phyloP scores from a whole-genome alignment of 768 basidiomycete species.

The Dioszegia hungarica region DNA sequence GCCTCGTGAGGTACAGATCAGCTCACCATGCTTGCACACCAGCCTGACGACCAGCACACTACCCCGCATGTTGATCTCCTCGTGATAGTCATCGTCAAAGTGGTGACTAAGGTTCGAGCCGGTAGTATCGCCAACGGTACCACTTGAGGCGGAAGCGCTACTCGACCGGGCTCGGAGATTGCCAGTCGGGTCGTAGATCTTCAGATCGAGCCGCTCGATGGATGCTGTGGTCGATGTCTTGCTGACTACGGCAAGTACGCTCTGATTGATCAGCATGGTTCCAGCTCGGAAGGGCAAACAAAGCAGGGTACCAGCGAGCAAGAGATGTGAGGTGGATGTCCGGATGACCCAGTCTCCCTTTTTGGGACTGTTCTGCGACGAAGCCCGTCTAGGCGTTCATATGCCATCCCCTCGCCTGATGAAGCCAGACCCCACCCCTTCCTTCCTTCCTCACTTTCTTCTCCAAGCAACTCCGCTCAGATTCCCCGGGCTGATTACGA shows the following conservation, averaged over 20 bases:
- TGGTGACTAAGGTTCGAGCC: no score
- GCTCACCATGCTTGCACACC: constrained; percentile 47
- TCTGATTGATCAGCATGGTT: constrained; percentile 19
- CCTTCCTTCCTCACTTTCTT: background rate
- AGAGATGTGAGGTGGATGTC: no score
- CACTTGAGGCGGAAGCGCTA: constrained; percentile 2
- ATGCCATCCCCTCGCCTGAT: no score
- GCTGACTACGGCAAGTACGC: constrained; percentile 40
- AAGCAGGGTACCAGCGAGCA: no score
- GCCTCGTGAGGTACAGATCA: no score
- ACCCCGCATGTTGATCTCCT: constrained; percentile 7
- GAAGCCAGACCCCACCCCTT: no score
- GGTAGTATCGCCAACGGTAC: constrained; percentile 1
- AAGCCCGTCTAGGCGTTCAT: no score
- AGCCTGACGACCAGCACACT: constrained; percentile 38
- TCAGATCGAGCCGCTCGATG: constrained; percentile 36
- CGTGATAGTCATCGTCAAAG: constrained; percentile 26
- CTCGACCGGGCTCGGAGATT: background rate
- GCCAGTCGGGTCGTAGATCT: constrained; percentile 27
- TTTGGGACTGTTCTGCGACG: no score
- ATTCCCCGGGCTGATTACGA: background rate
- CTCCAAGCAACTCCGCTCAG: no score
- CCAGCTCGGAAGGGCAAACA: background rate
- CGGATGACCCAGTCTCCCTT: no score
- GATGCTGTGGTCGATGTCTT: constrained; percentile 30